These are phyloP conservation scores for Lachnellula occidentalis DNA, from an alignment of 2,329 filamentous ascomycete genomes.

Conservation along the genomic window DNA sequence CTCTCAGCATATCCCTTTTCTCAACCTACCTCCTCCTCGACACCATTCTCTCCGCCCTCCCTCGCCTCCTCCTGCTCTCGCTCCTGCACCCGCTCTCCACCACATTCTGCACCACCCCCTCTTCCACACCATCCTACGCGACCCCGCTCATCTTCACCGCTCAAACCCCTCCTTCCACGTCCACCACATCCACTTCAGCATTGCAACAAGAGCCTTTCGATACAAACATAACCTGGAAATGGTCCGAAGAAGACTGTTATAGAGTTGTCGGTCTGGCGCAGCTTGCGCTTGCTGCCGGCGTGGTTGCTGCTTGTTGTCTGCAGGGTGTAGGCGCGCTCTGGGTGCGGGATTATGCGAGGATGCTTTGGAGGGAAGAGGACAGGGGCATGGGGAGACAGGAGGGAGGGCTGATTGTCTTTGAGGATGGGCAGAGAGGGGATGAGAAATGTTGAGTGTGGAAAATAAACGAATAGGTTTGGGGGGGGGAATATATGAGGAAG, in stretches of 20 bases:
- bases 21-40: constrained; percentile 30
- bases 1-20: constrained; percentile 26
- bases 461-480: no score
- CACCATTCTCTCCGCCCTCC: constrained; percentile 25
- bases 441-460: no score
- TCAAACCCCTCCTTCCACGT: background rate
- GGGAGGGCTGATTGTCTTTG: no score
- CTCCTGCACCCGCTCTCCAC: constrained; percentile 20
- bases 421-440: no score
- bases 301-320: constrained; percentile 22
- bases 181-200: background rate
- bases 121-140: background rate
- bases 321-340: constrained; percentile 26
- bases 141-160: constrained; percentile 1
- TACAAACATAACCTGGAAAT: constrained; percentile 1
- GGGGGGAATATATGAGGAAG: no score
- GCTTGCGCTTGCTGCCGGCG: constrained; percentile 17
- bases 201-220: background rate
- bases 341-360: constrained; percentile 27
- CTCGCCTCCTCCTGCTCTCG: constrained; percentile 25
- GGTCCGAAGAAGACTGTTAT: constrained; percentile 15
- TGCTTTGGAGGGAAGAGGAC: constrained; percentile 17
- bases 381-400: constrained; percentile 7
- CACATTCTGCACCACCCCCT: constrained; percentile 14
- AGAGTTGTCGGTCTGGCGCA: constrained; percentile 20